Evolutionary conservation across 1,139 yeast species (phyloP), one percentile per base, ranked within the genome.

Genomic region (Scheffersomyces cryptocercus): DNA sequence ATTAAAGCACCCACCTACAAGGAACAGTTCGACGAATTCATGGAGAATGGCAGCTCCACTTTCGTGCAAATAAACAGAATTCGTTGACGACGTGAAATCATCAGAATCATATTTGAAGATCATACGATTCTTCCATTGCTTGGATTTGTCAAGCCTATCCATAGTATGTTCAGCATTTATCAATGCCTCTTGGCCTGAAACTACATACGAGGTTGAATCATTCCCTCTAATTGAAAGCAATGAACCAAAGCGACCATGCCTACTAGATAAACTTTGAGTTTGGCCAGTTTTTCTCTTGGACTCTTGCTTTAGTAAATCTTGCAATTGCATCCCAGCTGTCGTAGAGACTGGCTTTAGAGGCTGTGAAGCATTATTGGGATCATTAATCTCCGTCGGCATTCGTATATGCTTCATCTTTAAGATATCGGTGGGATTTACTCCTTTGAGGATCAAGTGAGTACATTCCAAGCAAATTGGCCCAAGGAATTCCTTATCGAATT

Each of bases 181-280:
- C 8, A 86, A 59, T 2, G 85, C 88, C 49, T 81, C 82, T 51
- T 88, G 91, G 4, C 97, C 96, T 1, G 96, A 82, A 8, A 74
- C 64, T 0, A 89, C 81, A 12, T 88, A 81, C 26, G 88, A 67
- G 37, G 86, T 73, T 7, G 77, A 79, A 46, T 77, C 74, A 44
- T 78, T 79, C 11, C 76, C 72, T 47, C 84, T 81, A 28, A 90
- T 73, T 1, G 96, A 84, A 9, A 90, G 64, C 51, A 91, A 70
- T 0, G 98, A 84, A 1, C 99, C 99, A 68, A 93, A 93, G 36
- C 96, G 75, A 3, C 95, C 93, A 59, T 93, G 99, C 42, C 99
- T 76, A 0, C 91, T 79, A 1, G 86, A 80, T 4, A 81, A 70
- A 41, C 75, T 70, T 51, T 75, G 78, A 13, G 77, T 71, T 35